Base-by-base conservation (phyloP, 257 asterid genomes). In the Salvia hispanica region DNA sequence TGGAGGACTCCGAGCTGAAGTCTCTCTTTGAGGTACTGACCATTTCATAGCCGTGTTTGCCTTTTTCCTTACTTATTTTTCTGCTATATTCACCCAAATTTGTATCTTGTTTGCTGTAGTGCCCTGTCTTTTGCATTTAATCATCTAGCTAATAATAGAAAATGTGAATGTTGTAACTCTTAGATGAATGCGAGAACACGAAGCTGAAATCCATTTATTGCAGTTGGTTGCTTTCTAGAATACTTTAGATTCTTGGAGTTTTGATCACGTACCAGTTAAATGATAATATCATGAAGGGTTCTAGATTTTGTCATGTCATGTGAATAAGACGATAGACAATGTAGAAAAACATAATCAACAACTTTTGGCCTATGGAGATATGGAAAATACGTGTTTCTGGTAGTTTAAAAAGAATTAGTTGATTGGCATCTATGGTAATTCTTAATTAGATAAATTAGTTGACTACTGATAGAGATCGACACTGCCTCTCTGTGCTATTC, bases 1-100 rank as follows among this genome's bases (percentile, higher is more conserved):
- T 88, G 0, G 95, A 88, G 83, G 95, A 88, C 75, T 55, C 86
- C 44, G 95, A 88, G 64, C 86, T 88, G 21, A 77, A 51, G 77
- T 58, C 85, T 60, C 91, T 88, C 55, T 88, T 88, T 69, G 95
- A 88, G 88, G 95, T 88, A 0, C 21, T 18, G 40, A 34, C 43
- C 40, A 36, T 21, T 10, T 50, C 55, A 25, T 12, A 4, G 21
- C 48, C 12, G 47, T 13, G 11, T 2, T 9, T 66, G 34, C 13
- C 33, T 63, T 18, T 56, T 62, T 31, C 78, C n/a, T 6, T 28
- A 13, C 57, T 65, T 7, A 18, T 6, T 37, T 44, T 43, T 58
- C 54, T 51, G 52, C 34, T 57, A 46, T 57, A 57, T 56, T 43
- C 8, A 31, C 56, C 34, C 39, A 9, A 12, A 45, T 45, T 34